Evolutionary conservation across 768 basidiomycete genomes (phyloP), one percentile per base, ranked within the genome.

Genomic region (Leccinum broughii): DNA sequence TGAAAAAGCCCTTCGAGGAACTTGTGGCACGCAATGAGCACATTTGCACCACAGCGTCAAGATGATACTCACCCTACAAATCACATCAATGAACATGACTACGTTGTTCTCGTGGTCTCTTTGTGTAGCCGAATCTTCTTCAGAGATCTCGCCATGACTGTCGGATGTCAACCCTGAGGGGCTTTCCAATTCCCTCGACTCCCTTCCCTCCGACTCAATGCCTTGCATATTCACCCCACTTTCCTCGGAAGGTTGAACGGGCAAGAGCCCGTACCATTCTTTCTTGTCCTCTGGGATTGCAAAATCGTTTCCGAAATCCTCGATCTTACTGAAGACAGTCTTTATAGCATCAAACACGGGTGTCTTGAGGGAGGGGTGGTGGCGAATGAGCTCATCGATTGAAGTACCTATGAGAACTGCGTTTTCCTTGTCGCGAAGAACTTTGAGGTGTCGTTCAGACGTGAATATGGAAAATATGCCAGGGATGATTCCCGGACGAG

Each of bases 1-100:
- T 95, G 94, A 78, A 98, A 95, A 46, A 98, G 81, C 6, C 97
- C 95, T 72, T 95, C 93, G 56, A 95, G 81, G 74, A 97, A 95
- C 93, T 95, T 53, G 28, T 22, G 11, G 39, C 17, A 24, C 1
- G 34, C 20, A 20, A 15, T 70, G 48, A 64, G 51, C 15, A 50
- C 10, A n/a, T 22, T 24, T 24, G 4, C 34, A 48, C 41, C n/a
- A 61, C 35, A 50, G 50, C 54, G 46, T 7, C 1, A 48, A 54
- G 37, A 50, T 30, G 15, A n/a, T 24, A 69, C 84, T 75, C 73
- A 92, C 92, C 68, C 90, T 82, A 58, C 90, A 87, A 56, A 93
- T 77, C 46, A 89, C 81, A 70, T 93, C 92, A 52, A 94, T 86
- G 73, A 84, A 93, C 49, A 87, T 85, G 9, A 93, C 86, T 26